phyloP scores from a whole-genome alignment of 257 asterid genomes.

The Fraxinus quadrangulata region DNA sequence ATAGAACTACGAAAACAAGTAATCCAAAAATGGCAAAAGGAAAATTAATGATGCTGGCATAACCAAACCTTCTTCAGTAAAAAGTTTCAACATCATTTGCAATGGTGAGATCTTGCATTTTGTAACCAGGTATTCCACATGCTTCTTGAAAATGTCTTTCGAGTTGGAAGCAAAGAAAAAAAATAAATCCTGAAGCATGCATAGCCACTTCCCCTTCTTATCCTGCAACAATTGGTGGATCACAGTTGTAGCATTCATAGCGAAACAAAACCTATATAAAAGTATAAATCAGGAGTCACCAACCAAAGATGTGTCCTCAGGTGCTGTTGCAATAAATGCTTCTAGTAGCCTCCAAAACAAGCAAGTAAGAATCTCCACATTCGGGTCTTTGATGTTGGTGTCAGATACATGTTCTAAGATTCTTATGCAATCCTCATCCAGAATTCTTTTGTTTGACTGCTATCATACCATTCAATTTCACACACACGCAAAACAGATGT shows the following conservation, averaged over 20 bases:
- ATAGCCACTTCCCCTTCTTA: slow-evolving; percentile 51
- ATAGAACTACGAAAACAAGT: slow-evolving; percentile 5
- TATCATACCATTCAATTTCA: slow-evolving; percentile 24
- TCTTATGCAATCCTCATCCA: slow-evolving; percentile 53
- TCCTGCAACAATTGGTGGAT: slow-evolving; percentile 48
- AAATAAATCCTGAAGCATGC: slow-evolving; percentile 63
- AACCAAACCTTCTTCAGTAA: slow-evolving; percentile 72
- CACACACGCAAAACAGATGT: slow-evolving; percentile 1
- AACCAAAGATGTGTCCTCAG: slow-evolving; percentile 54
- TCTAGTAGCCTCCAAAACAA: slow-evolving; percentile 65
- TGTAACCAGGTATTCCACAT: slow-evolving; percentile 50
- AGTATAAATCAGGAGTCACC: slow-evolving; percentile 28
- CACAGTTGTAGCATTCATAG: slow-evolving; percentile 17
- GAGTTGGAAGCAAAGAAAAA: slow-evolving; percentile 62
- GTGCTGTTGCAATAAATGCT: slow-evolving; percentile 47
- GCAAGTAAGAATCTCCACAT: slow-evolving; percentile 61
- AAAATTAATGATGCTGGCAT: neutral
- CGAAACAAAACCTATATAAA: neutral
- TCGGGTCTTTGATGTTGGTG: slow-evolving; percentile 45
- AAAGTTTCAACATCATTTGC: slow-evolving; percentile 53
- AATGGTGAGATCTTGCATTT: slow-evolving; percentile 51
- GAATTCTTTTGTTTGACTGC: slow-evolving; percentile 50
- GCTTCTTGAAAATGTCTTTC: slow-evolving; percentile 53
- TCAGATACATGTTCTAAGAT: slow-evolving; percentile 49
- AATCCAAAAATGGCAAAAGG: slow-evolving; percentile 11